phyloP scores from a whole-genome alignment of 495 filamentous ascomycete genomes.

The Penicillium cataractarum region DNA sequence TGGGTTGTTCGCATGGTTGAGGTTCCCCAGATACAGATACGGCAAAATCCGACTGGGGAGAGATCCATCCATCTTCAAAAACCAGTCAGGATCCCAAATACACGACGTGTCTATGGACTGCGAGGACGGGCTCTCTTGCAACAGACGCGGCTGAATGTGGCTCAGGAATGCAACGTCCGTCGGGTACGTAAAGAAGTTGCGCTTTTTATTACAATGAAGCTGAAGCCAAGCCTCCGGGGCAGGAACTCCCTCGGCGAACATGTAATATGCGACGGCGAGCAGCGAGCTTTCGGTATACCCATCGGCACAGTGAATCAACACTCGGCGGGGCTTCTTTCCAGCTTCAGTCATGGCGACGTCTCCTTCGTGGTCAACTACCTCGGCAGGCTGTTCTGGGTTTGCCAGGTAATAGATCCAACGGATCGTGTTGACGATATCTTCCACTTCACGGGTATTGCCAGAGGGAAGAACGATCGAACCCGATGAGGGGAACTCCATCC shows the following conservation, averaged over 20 bases:
- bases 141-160: constrained; percentile 71
- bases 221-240: constrained; percentile 84
- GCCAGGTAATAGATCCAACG: constrained; percentile 86
- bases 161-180: constrained; percentile 82
- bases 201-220: constrained; percentile 75
- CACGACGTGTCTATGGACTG: constrained; percentile 30
- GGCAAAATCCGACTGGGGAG: constrained; percentile 84
- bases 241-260: constrained; percentile 81
- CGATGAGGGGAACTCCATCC: constrained; percentile 88
- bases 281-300: constrained; percentile 95
- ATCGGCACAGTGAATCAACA: constrained; percentile 91
- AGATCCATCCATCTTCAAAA: constrained; percentile 82
- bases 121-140: constrained; percentile 54
- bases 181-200: constrained; percentile 96
- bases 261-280: constrained; percentile 84
- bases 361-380: constrained; percentile 57
- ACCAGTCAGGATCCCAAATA: constrained; percentile 72
- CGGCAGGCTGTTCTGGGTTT: constrained; percentile 53
- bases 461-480: constrained; percentile 84
- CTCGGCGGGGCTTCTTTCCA: constrained; percentile 55
- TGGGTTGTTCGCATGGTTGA: constrained; percentile 91
- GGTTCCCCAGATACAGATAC: constrained; percentile 96
- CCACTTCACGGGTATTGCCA: constrained; percentile 75
- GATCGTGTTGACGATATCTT: constrained; percentile 81
- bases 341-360: constrained; percentile 54